Conservation (phyloP, 148 eudicot genomes). For the Nyssa sinensis region DNA sequence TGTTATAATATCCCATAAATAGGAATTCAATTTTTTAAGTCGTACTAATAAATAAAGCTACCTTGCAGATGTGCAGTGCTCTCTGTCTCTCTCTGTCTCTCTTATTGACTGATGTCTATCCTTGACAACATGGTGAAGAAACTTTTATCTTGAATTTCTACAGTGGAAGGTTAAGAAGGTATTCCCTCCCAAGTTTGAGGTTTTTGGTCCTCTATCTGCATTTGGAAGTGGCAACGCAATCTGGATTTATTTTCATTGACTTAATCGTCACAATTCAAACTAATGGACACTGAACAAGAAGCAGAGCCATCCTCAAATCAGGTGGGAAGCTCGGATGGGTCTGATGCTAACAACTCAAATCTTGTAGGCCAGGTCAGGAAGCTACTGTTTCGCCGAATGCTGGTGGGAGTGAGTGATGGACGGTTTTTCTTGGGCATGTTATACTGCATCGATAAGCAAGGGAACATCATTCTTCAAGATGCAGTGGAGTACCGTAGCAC, state of each 20-base stretch:
- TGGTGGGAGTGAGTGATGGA: constrained; percentile 76
- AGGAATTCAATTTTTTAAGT: neutral
- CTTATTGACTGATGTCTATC: no score
- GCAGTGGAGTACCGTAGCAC: constrained; percentile 77
- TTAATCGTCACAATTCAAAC: neutral
- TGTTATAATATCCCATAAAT: no score
- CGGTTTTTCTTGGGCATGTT: constrained; percentile 81
- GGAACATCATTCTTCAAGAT: constrained; percentile 91
- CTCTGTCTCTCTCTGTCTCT: neutral
- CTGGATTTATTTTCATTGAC: neutral
- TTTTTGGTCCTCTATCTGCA: neutral
- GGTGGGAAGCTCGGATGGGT: constrained; percentile 22
- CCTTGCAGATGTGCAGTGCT: neutral
- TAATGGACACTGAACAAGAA: constrained; percentile 37
- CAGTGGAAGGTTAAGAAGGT: no score
- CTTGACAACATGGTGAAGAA: neutral
- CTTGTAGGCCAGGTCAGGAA: constrained; percentile 48
- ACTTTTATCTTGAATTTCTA: no score
- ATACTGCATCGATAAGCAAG: constrained; percentile 88
- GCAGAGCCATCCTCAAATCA: constrained; percentile 15
- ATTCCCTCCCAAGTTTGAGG: neutral
- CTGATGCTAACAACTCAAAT: constrained; percentile 20
- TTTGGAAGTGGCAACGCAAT: neutral
- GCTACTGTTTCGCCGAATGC: constrained; percentile 62
- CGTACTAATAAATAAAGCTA: neutral